Evolutionary conservation across 1,284 basidiomycete genomes (phyloP).

Genomic region (Fomitopsis palustris): DNA sequence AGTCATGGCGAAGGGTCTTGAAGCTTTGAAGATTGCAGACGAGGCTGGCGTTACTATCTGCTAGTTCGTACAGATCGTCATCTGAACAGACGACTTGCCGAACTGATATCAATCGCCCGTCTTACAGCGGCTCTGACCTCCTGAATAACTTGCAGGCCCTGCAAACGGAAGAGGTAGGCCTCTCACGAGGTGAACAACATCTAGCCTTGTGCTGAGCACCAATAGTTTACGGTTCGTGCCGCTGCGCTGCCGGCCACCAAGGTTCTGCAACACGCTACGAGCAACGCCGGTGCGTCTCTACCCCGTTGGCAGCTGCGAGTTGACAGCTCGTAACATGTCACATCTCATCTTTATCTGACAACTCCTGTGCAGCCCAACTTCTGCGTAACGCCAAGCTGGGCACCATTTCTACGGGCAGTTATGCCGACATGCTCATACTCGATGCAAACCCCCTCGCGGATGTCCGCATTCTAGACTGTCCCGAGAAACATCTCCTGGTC

Average conservation of each 20-base stretch:
- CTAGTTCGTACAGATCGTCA: slow-evolving; percentile 24
- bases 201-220: too few relatives aligned
- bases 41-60: slow-evolving; percentile 34
- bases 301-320: background rate
- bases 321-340: background rate
- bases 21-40: slow-evolving; percentile 34
- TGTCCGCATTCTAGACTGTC: slow-evolving; percentile 39
- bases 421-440: slow-evolving; percentile 42
- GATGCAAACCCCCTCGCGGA: slow-evolving; percentile 43
- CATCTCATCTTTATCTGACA: background rate
- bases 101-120: background rate
- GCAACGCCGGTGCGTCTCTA: slow-evolving; percentile 34
- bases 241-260: slow-evolving; percentile 32
- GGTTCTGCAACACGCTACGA: slow-evolving; percentile 41
- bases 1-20: slow-evolving; percentile 38
- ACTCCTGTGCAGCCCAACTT: slow-evolving; percentile 28
- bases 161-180: slow-evolving; percentile 35
- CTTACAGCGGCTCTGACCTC: slow-evolving; percentile 37
- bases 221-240: slow-evolving; percentile 38
- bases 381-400: slow-evolving; percentile 35
- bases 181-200: background rate
- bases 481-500: slow-evolving; percentile 33
- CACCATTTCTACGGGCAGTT: slow-evolving; percentile 20
- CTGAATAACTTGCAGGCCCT: slow-evolving; percentile 37
- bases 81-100: background rate